Percentiles rank a stretch among this genome's conserved stretches.
Conservation (phyloP, 2,329 filamentous ascomycete genomes). For the Verticillium isaacii region DNA sequence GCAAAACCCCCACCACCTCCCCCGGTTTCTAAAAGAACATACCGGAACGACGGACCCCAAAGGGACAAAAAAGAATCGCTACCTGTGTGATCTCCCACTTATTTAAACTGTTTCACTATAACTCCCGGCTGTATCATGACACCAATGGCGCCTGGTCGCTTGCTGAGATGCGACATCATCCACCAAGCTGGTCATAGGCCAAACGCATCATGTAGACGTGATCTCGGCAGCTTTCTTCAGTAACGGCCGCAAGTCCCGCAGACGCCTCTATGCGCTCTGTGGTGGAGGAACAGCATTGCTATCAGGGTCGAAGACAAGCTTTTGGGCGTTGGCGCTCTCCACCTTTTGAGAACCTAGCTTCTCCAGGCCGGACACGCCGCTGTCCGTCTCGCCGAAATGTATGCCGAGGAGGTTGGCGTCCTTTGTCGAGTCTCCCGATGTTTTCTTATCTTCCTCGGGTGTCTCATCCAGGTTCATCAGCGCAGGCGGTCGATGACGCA, state of each 20-base stretch:
- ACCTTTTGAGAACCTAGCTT: constrained; percentile 27
- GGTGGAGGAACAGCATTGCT: constrained; percentile 20
- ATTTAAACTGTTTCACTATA: background rate
- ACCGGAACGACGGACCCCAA: background rate
- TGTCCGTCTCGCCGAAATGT: constrained; percentile 35
- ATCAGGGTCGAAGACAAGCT: constrained; percentile 19
- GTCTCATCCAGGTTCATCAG: constrained; percentile 66
- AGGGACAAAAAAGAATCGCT: background rate
- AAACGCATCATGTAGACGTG: background rate
- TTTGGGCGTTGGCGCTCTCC: constrained; percentile 22
- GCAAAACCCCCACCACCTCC: background rate
- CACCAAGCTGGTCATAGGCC: background rate
- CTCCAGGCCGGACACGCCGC: constrained; percentile 37
- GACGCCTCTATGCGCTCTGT: constrained; percentile 20
- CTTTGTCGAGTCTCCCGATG: constrained; percentile 17
- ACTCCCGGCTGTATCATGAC: background rate
- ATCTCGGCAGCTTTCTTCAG: background rate
- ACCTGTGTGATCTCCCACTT: background rate
- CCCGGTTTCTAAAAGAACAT: background rate
- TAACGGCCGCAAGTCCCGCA: background rate
- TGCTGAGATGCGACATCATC: too few relatives aligned
- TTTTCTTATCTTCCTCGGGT: constrained; percentile 19
- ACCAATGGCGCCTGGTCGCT: too few relatives aligned
- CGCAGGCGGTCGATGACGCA: constrained; percentile 85
- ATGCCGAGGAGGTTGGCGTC: constrained; percentile 36